A percentile compares a stretch with the other conserved stretches of the same genome.
phyloP scores from a whole-genome alignment of 73 alveolate genomes.

The Tetrahymena malaccensis region DNA sequence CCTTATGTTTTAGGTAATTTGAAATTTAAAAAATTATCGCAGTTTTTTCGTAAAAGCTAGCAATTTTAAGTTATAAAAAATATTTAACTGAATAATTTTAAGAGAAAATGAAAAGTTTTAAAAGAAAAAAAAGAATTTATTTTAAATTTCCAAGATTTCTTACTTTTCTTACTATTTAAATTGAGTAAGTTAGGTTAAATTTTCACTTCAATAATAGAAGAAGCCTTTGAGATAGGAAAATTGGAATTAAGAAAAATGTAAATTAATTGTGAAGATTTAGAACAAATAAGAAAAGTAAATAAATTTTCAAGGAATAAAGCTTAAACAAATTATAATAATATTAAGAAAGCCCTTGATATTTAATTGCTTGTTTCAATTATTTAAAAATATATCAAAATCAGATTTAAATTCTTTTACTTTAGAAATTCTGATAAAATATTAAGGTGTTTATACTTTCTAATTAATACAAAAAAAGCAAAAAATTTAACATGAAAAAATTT shows the following conservation, averaged over 20 bases:
- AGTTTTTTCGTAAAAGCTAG: background rate
- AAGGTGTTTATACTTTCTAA: background rate
- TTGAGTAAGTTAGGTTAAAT: background rate
- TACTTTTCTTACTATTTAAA: background rate
- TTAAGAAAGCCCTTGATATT: background rate
- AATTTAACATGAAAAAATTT: no score
- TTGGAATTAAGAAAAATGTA: background rate
- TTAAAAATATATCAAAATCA: background rate
- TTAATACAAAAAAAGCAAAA: background rate
- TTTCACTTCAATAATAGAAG: background rate
- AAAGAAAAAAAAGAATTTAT: no score
- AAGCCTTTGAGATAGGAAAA: background rate
- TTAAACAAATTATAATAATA: background rate
- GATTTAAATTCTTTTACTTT: background rate
- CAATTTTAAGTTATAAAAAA: no score
- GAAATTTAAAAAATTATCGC: background rate
- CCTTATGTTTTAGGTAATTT: slow-evolving; percentile 6
- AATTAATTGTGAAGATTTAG: background rate
- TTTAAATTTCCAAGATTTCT: background rate
- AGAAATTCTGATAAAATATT: background rate
- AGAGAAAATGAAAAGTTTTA: no score
- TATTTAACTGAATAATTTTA: no score
- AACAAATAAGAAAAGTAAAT: no score
- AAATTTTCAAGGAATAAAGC: background rate
- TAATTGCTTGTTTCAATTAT: background rate